A percentile compares a stretch with the other conserved stretches of the same genome.
Evolutionary conservation across 2,329 filamentous ascomycete genomes (phyloP).

Genomic region (Apiospora marii): DNA sequence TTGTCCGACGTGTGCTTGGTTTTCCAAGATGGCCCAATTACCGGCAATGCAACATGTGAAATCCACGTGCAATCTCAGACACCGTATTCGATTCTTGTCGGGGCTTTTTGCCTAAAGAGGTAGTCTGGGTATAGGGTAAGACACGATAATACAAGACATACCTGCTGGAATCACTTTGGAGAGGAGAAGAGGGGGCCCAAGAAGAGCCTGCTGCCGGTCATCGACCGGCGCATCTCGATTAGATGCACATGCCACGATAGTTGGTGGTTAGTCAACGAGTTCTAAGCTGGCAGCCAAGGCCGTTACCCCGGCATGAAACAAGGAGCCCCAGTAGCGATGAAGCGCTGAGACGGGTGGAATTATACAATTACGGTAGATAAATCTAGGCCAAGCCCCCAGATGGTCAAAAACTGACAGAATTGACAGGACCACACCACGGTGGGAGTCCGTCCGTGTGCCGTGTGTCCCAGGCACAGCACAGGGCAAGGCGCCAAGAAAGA

Average conservation of each 20-base stretch:
- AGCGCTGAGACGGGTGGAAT: conserved; percentile 5
- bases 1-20: not conserved
- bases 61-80: conserved; percentile 11
- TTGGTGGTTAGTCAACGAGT: not conserved
- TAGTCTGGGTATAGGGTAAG: not conserved
- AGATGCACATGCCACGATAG: not conserved
- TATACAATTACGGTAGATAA: not conserved
- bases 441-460: not conserved
- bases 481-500: not conserved
- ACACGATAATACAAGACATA: not conserved
- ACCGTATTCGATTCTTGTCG: not conserved
- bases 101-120: not conserved
- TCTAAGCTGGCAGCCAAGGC: not conserved
- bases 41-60: not conserved
- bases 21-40: conserved; percentile 6
- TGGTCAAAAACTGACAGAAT: not conserved
- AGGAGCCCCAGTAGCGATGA: not conserved
- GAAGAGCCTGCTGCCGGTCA: not conserved
- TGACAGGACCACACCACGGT: not conserved
- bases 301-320: not conserved
- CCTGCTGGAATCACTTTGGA: not conserved
- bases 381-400: not conserved
- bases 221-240: not conserved
- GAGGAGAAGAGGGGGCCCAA: not conserved
- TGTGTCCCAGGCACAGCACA: not conserved